Base-by-base conservation (phyloP, 305 asterid genomes). In the Fraxinus dipetala region DNA sequence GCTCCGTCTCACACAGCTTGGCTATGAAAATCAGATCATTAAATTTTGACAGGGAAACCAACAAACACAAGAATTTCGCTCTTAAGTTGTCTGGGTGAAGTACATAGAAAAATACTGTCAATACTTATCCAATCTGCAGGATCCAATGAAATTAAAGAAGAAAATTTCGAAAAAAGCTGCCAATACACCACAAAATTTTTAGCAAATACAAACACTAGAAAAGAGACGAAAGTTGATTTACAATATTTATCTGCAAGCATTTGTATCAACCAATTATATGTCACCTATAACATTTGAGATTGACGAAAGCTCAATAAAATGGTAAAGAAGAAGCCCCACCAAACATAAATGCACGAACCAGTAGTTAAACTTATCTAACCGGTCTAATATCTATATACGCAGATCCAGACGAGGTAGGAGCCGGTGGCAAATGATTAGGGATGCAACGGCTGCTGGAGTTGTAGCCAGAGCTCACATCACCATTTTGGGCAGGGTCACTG, bases 381-480 rank as follows among this genome's bases (percentile, higher is more conserved):
- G 81, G 70, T 87, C 92, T 94, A 93, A 84, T 87, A 92, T 80
- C 93, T 90, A 86, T 85, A 86, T 85, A 90, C 34, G 95, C 92
- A 54, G 99, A 92, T 79, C 95, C 93, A 63, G 97, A 87, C 7
- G 87, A 75, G 0, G 98, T 96, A 31, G 99, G 98, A 63, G 97
- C 97, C 70, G 97, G 96, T 40, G 99, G 98, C 89, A 93, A 78
- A 38, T 98, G 93, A 85, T 86, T 94, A 34, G 99, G 98, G 1
- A 98, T 96, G 67, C 95, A 91, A 14, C 98, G 95, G 80, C 96
- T 86, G 48, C 93, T 91, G 2, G 94, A 91, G 84, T 90, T 88
- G 5, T 92, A 75, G 69, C 88, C 90, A 4, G 92, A 82, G 87
- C 83, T 87, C 3, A 80, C 84, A 54, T 94, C 98, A 10, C 99